Evolutionary conservation across 495 filamentous ascomycete species (phyloP), one percentile per base, ranked within the genome.

Genomic region (Xylaria longipes): DNA sequence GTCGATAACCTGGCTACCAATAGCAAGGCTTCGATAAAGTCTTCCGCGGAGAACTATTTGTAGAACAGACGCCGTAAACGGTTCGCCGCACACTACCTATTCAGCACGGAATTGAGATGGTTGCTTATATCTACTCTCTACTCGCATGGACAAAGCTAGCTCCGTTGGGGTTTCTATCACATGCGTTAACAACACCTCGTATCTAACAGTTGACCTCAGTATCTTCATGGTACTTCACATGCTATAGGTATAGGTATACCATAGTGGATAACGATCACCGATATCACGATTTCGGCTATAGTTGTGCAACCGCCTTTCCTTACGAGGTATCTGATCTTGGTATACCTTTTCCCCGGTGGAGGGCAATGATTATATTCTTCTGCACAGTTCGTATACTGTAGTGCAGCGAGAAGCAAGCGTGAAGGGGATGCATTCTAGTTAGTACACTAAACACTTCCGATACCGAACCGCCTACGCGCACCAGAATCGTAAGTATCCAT

Each of bases 381-480:
- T 31, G 27, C 52, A 56, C 57, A n/a, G 31, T 62, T n/a, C 41
- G 31, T 33, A 33, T 45, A 65, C 62, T 65, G 25, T 31, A 37
- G 41, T 33, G 7, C 43, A 22, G 15, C 43, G 8, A 17, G 41
- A 12, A 5, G 17, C 63, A 12, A 37, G 43, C 45, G 46, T 27
- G 31, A 37, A 29, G 41, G 46, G 45, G 25, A 41, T 54, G 43
- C 37, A 41, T 48, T 31, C 61, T 11, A 46, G 37, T 50, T n/a
- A n/a, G n/a, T 50, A 50, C 25, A 54, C 11, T 4, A 60, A 1
- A 20, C 31, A 17, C 65, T 67, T 67, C 65, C 65, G 65, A 67
- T 56, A 67, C 46, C 65, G 65, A 67, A 39, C 65, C 65, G 65
- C 65, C 35, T 35, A 48, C 12, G 65, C 65, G 35, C 48, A 39